These are phyloP conservation scores for Botrytis pseudocinerea DNA, from an alignment of 2,329 filamentous ascomycete species.

Conservation along the genomic window DNA sequence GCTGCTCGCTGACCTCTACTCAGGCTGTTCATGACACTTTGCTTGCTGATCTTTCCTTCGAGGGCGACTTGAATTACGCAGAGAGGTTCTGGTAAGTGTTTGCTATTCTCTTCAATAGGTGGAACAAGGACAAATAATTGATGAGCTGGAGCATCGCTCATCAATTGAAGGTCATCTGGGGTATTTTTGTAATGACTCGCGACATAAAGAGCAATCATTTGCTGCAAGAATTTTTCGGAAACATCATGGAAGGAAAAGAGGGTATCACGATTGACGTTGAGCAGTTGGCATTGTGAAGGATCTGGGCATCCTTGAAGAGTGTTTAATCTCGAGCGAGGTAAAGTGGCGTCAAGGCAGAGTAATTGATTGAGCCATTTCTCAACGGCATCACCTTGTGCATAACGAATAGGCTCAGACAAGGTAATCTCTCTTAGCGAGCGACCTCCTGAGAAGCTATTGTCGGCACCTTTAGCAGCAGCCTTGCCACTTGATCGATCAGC, in stretches of 20 bases:
- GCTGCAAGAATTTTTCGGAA: conserved; percentile 94
- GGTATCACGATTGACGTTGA: conserved; percentile 94
- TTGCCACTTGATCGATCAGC: conserved; percentile 79
- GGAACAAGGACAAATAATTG: conserved; percentile 93
- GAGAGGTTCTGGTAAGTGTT: conserved; percentile 84
- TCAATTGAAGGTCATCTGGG: conserved; percentile 95
- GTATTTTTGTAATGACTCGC: conserved; percentile 98
- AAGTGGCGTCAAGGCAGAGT: conserved; percentile 87
- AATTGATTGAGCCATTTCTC: conserved; percentile 97
- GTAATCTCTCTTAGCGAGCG: conserved; percentile 89
- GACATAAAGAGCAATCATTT: conserved; percentile 97
- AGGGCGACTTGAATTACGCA: conserved; percentile 93
- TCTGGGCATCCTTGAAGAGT: conserved; percentile 71
- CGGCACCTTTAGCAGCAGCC: conserved; percentile 59
- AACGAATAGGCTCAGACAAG: conserved; percentile 90
- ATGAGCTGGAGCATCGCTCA: conserved; percentile 96
- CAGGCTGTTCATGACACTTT: conserved; percentile 87
- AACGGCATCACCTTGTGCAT: conserved; percentile 84
- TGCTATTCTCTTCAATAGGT: conserved; percentile 74
- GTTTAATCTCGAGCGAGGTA: conserved; percentile 62
- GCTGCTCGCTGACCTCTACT: conserved; percentile 85
- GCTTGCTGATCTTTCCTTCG: conserved; percentile 90
- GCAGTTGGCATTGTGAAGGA: conserved; percentile 84
- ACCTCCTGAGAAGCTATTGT: conserved; percentile 60
- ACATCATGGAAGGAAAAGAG: conserved; percentile 98